Evolutionary conservation across 495 filamentous ascomycete genomes (phyloP).

Genomic region (Podospora pseudopauciseta): DNA sequence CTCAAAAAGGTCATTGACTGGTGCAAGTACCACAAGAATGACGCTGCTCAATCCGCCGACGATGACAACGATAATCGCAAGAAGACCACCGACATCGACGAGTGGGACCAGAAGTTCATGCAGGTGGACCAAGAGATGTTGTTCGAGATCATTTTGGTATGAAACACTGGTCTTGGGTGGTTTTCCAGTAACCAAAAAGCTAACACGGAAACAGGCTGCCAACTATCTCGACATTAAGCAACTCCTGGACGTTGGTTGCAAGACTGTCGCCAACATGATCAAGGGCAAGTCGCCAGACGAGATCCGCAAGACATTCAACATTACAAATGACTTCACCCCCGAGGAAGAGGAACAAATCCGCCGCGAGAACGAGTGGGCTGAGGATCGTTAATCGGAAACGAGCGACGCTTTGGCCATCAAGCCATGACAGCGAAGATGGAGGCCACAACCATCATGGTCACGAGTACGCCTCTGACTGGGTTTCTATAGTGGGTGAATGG

Average conservation of each 20-base stretch:
- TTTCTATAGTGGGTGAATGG: background rate
- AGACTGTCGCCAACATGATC: conserved; percentile 84
- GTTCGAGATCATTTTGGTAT: conserved; percentile 95
- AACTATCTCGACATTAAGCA: conserved; percentile 83
- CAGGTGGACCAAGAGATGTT: conserved; percentile 99
- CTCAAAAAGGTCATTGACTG: conserved; percentile 95
- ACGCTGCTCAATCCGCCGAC: conserved; percentile 69
- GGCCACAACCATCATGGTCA: background rate
- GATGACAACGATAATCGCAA: conserved; percentile 93
- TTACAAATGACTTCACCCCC: conserved; percentile 77
- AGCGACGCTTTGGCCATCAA: background rate
- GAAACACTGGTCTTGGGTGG: conserved; percentile 29
- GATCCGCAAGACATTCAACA: conserved; percentile 81
- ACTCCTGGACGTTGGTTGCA: conserved; percentile 76
- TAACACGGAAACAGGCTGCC: conserved; percentile 49
- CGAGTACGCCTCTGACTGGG: background rate
- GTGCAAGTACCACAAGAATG: conserved; percentile 90
- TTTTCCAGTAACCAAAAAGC: background rate
- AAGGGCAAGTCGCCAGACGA: conserved; percentile 81
- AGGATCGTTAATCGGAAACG: conserved; percentile 52
- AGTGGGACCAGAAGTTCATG: conserved; percentile 99
- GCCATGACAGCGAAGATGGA: background rate
- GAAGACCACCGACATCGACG: conserved; percentile 97
- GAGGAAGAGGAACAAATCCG: conserved; percentile 83
- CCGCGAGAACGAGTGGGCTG: conserved; percentile 80